Conservation (phyloP, 306 rosid genomes). For the Senna tora region DNA sequence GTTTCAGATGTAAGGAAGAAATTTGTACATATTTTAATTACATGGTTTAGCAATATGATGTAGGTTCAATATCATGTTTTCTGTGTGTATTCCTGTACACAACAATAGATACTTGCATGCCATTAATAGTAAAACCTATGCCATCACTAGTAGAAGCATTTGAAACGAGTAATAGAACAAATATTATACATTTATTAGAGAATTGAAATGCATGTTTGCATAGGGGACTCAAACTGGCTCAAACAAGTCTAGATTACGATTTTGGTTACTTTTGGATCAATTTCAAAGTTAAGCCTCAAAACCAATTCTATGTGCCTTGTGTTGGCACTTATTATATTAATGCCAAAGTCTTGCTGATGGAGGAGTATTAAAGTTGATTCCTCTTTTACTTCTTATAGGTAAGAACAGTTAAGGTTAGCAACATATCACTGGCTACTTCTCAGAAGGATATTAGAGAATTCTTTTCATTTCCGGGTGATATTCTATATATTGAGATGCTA, state of each 20-base stretch:
- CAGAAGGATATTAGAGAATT: slow-evolving; percentile 71
- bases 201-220: slow-evolving; percentile 1
- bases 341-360: not conserved
- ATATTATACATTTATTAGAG: not conserved
- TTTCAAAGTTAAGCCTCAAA: slow-evolving; percentile 10
- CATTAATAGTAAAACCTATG: not conserved
- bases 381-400: slow-evolving; percentile 49
- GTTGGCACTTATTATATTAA: slow-evolving; percentile 16
- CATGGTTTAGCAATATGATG: slow-evolving; percentile 29
- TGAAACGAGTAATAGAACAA: slow-evolving; percentile 16
- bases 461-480: slow-evolving; percentile 86
- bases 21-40: slow-evolving; percentile 19
- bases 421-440: slow-evolving; percentile 62
- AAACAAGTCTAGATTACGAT: not conserved
- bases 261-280: slow-evolving; percentile 17
- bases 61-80: slow-evolving; percentile 9
- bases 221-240: not conserved
- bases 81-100: slow-evolving; percentile 11
- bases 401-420: slow-evolving; percentile 73
- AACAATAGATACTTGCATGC: not conserved
- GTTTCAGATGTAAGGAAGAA: slow-evolving; percentile 61
- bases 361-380: slow-evolving; percentile 17
- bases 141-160: slow-evolving; percentile 8
- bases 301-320: slow-evolving; percentile 16
- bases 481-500: slow-evolving; percentile 74